Conservation (phyloP, 2,329 filamentous ascomycete genomes). For the Botryotinia calthae region DNA sequence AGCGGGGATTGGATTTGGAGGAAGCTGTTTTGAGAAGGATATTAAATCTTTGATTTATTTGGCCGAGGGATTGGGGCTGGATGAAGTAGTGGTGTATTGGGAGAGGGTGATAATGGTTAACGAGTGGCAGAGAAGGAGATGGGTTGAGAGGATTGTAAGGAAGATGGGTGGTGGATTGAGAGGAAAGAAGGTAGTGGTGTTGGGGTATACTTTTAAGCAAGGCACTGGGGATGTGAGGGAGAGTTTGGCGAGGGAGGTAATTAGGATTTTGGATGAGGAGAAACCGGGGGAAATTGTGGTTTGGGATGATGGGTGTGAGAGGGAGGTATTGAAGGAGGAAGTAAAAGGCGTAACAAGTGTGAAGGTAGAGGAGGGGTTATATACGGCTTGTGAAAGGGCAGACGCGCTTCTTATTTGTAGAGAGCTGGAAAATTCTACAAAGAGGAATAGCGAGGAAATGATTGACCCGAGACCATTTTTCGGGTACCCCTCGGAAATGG, state of each 20-base stretch:
- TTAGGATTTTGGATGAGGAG: constrained; percentile 64
- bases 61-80: constrained; percentile 65
- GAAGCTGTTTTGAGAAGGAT: constrained; percentile 81
- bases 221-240: constrained; percentile 74
- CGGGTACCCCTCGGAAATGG: neutral
- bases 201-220: constrained; percentile 80
- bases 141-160: constrained; percentile 62
- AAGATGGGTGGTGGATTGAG: constrained; percentile 66
- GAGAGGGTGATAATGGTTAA: constrained; percentile 72
- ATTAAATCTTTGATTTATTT: constrained; percentile 72
- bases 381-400: constrained; percentile 46
- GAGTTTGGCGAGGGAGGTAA: constrained; percentile 65
- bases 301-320: constrained; percentile 58
- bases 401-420: constrained; percentile 52
- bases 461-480: constrained; percentile 32
- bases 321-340: constrained; percentile 43
- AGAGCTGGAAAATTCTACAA: constrained; percentile 45
- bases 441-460: neutral
- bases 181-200: constrained; percentile 68
- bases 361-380: constrained; percentile 43
- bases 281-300: constrained; percentile 62
- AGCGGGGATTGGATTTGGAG: constrained; percentile 74
- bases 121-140: constrained; percentile 69
- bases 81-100: constrained; percentile 76
- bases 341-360: constrained; percentile 38